Evolutionary conservation across 1,139 yeast species (phyloP), one percentile per base, ranked within the genome.

Genomic region (Chernovozyma aurita): DNA sequence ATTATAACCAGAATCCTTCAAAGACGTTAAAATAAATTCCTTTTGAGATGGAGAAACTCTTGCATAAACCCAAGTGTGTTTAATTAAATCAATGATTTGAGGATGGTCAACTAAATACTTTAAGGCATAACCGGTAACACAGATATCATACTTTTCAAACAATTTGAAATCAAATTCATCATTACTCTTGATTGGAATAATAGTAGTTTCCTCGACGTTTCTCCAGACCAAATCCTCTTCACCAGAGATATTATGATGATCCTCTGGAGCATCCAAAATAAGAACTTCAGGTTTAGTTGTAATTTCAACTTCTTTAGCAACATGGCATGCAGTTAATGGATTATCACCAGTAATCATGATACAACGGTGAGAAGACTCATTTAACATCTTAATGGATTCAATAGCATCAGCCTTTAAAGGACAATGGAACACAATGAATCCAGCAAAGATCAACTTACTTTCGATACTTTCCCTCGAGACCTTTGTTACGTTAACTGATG

Each of bases 281-380:
- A 92, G 72, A 24, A 85, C 87, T 38, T 85, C 90, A 6, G 28
- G 28, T 43, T 67, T 69, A 37, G 85, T 85, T 40, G 90, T 85
- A 55, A 92, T 92, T 24, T 73, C 83, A 43, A 94, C 98, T 61
- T 87, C 95, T 50, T 81, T 80, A 27, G 98, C 98, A 50, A 92
- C 98, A 58, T 92, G 97, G 46, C 95, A 94, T 27, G 98, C 99
- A 46, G 99, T 92, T 56, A 92, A 76, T 26, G 98, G 97, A 60
- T 92, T 94, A 63, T 92, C 99, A 70, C 98, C 99, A 41, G 99
- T 92, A 52, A 94, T 94, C 98, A 92, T 92, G 34, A 94, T 80
- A 59, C 84, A 81, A 58, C 99, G 87, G 59, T 92, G 99, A 38
- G 94, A 81, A 1, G 97, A 88, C 56, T 88, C 95, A 59, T 87